These are phyloP conservation scores for Blastobotrys ciferrii DNA, from an alignment of 1,139 yeast genomes.

Conservation along the genomic window DNA sequence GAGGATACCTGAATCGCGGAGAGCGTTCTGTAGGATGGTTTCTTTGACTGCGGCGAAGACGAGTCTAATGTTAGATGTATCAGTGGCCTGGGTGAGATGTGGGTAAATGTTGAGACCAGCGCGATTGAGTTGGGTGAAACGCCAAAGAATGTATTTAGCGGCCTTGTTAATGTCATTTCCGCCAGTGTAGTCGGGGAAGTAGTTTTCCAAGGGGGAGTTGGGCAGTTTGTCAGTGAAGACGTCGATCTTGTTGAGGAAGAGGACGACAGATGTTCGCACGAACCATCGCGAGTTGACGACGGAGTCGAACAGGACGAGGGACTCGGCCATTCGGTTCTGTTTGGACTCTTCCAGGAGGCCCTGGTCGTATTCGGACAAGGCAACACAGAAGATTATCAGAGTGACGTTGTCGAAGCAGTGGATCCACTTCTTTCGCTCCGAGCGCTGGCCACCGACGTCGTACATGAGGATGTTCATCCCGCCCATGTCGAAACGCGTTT, in stretches of 20 bases:
- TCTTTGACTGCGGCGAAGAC: slow-evolving; percentile 93
- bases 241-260: slow-evolving; percentile 86
- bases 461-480: slow-evolving; percentile 74
- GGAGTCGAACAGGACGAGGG: slow-evolving; percentile 80
- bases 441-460: slow-evolving; percentile 93
- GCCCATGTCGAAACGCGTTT: slow-evolving; percentile 75
- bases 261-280: slow-evolving; percentile 76
- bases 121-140: slow-evolving; percentile 81
- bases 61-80: slow-evolving; percentile 80
- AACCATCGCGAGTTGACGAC: slow-evolving; percentile 96
- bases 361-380: slow-evolving; percentile 88
- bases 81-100: slow-evolving; percentile 92
- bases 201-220: slow-evolving; percentile 74
- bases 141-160: slow-evolving; percentile 90
- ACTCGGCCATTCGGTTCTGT: slow-evolving; percentile 83
- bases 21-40: slow-evolving; percentile 78
- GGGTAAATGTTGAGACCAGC: slow-evolving; percentile 82
- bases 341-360: slow-evolving; percentile 66
- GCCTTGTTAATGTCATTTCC: slow-evolving; percentile 88
- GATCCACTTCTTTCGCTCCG: slow-evolving; percentile 93
- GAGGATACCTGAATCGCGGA: slow-evolving; percentile 81
- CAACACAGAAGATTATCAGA: slow-evolving; percentile 83
- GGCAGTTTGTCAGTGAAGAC: slow-evolving; percentile 83
- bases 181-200: slow-evolving; percentile 88
- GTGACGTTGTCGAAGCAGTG: slow-evolving; percentile 94